Percentiles rank a stretch among this genome's conserved stretches.
These are phyloP conservation scores for Cyclostephanos tholiformis DNA, from an alignment of 108 stramenopile genomes.

Conservation along the genomic window DNA sequence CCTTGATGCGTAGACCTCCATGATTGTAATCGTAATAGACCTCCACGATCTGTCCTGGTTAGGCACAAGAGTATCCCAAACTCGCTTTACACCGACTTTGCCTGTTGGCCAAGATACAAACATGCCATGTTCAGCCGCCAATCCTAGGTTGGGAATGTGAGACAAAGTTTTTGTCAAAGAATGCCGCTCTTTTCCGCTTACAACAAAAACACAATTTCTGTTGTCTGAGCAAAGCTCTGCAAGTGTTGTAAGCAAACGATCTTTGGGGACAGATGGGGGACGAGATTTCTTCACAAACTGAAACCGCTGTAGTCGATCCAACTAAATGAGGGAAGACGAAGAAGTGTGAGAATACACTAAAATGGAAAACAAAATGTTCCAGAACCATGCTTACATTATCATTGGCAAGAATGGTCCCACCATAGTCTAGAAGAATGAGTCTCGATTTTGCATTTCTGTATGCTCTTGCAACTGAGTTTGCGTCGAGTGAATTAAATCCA, in stretches of 20 bases:
- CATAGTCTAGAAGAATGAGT: slow-evolving; percentile 95
- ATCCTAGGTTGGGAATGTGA: slow-evolving; percentile 78
- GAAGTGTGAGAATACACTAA: neutral
- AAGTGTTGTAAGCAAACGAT: slow-evolving; percentile 73
- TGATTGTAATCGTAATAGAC: slow-evolving; percentile 79
- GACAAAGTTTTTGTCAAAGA: slow-evolving; percentile 81
- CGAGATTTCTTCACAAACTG: slow-evolving; percentile 93
- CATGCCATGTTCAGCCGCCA: slow-evolving; percentile 95
- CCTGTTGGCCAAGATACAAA: slow-evolving; percentile 88
- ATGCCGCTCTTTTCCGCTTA: slow-evolving; percentile 87
- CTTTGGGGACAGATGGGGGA: slow-evolving; percentile 68
- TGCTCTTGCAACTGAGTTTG: slow-evolving; percentile 68
- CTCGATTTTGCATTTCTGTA: slow-evolving; percentile 76
- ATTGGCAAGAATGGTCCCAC: slow-evolving; percentile 94
- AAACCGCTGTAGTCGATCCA: slow-evolving; percentile 78
- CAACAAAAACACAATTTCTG: slow-evolving; percentile 89
- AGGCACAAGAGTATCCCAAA: slow-evolving; percentile 86
- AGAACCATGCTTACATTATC: slow-evolving; percentile 77
- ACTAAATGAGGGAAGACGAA: slow-evolving; percentile 39
- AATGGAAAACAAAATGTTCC: neutral
- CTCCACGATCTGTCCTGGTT: slow-evolving; percentile 89
- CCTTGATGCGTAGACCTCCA: slow-evolving; percentile 94
- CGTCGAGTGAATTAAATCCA: slow-evolving; percentile 71
- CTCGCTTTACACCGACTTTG: slow-evolving; percentile 62
- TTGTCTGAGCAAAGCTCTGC: slow-evolving; percentile 81